Evolutionary conservation across 106 monocot species (phyloP).

Genomic region (Acorus gramineus): DNA sequence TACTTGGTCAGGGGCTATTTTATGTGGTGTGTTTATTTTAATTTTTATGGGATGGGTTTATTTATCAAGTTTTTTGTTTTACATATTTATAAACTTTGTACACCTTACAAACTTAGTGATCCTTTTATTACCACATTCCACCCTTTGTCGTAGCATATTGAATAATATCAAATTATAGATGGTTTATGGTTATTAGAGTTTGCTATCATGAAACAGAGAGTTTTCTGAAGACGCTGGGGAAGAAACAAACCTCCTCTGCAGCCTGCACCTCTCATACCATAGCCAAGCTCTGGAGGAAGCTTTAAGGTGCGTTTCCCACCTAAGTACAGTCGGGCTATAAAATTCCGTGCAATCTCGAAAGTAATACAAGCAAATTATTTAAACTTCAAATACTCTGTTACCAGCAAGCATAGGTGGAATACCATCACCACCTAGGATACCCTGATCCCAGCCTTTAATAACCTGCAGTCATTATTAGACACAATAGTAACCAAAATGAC

Average conservation of each 20-base stretch:
- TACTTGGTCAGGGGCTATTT: too few species aligned
- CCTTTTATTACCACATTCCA: too few species aligned
- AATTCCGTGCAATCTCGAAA: not conserved
- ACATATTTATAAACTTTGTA: too few species aligned
- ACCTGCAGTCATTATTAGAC: slow-evolving; percentile 36
- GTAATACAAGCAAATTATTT: slow-evolving; percentile 1
- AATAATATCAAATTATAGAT: too few species aligned
- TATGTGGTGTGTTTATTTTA: too few species aligned
- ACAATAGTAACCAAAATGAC: not conserved
- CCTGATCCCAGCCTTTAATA: slow-evolving; percentile 95
- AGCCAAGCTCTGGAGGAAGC: slow-evolving; percentile 81
- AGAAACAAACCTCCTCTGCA: slow-evolving; percentile 71
- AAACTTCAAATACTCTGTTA: slow-evolving; percentile 4
- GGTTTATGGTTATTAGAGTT: too few species aligned
- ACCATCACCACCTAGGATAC: slow-evolving; percentile 84
- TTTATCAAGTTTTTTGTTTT: too few species aligned
- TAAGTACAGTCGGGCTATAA: slow-evolving; percentile 7
- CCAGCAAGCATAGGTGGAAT: slow-evolving; percentile 90
- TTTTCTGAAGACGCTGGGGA: too few species aligned
- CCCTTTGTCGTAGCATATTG: too few species aligned
- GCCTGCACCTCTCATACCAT: slow-evolving; percentile 85
- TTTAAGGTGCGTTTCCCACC: slow-evolving; percentile 85
- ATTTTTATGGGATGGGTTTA: too few species aligned
- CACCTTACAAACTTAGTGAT: too few species aligned
- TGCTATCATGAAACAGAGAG: too few species aligned